Conservation (phyloP, 225 moss, liverwort and hornwort genomes). For the Takakia lepidozioides region DNA sequence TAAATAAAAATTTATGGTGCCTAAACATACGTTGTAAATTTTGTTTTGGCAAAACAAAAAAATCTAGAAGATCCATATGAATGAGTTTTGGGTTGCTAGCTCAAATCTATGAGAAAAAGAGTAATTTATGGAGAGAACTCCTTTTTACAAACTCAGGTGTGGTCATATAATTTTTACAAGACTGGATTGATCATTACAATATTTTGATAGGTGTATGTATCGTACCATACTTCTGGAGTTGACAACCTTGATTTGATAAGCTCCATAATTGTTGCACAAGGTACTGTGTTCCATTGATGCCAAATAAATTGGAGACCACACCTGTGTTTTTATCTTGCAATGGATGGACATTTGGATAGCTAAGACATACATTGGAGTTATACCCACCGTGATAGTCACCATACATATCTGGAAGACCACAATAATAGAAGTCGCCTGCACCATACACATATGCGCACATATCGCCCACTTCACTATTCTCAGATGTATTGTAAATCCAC, state of each 20-base stretch:
- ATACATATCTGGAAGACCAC: slow-evolving; percentile 4
- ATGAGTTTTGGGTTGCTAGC: too few species aligned
- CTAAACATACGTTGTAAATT: too few species aligned
- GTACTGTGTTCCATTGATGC: slow-evolving; percentile 1
- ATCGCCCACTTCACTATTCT: slow-evolving; percentile 4
- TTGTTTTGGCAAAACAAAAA: too few species aligned
- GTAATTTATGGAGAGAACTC: too few species aligned
- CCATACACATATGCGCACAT: slow-evolving; percentile 4
- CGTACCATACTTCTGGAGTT: slow-evolving; percentile 6
- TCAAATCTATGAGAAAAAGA: too few species aligned
- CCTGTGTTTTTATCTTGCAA: not conserved
- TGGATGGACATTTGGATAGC: not conserved
- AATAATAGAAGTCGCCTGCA: slow-evolving; percentile 5
- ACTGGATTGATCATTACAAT: too few species aligned
- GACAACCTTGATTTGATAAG: not conserved
- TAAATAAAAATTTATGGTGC: too few species aligned
- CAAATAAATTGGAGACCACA: slow-evolving; percentile 5
- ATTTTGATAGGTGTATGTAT: not conserved
- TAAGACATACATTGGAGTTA: not conserved
- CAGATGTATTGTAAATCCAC: not conserved
- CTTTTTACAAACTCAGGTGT: too few species aligned
- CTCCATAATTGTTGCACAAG: slow-evolving; percentile 6
- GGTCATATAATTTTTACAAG: too few species aligned
- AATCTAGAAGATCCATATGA: too few species aligned
- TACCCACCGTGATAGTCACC: too few species aligned